Base-by-base conservation (phyloP, 2,329 filamentous ascomycete species). In the Pestalotiopsis sp. region DNA sequence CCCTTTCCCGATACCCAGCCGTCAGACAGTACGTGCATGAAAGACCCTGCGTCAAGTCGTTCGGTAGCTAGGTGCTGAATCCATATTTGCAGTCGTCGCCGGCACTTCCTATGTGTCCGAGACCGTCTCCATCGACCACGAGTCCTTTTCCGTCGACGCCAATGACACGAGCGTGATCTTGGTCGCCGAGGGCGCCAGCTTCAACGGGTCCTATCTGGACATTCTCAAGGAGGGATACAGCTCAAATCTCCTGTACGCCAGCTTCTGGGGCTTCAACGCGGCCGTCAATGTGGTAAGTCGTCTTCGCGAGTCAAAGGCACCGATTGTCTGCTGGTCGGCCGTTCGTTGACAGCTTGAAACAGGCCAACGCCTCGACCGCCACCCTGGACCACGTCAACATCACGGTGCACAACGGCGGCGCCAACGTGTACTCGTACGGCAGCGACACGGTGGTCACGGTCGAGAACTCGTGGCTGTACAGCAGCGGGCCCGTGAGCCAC, bases 391-490 rank as follows among this genome's bases (percentile, higher is more conserved):
- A 65, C 41, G 45, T 65, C 45, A 65, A 65, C 17, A 58, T 65
- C 36, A 65, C 64, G 12, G 64, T 65, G 13, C 64, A 65, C 64
- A 65, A 65, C 27, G 64, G 64, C 6, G 64, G 41, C 25, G 64
- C 64, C 36, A 65, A 65, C 45, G 64, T 65, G 14, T 65, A 65
- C 41, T 57, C 64, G n/a, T 65, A 65, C 36, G 64, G 64, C 23
- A 65, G 5, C 23, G 49, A 31, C 23, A 57, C 64, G 20, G 45
- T 65, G 4, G 64, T 65, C 23, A 57, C 41, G 23, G 49, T 65
- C 20, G 36, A 65, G 20, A 17, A 65, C 64, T 55, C 64, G 27
- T 65, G 64, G 64, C 27, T 65, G 9, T 65, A 65, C 49, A 65
- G 64, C 64, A 65, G 64, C 36, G 64, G 64, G 14, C 64, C 64